Evolutionary conservation across 441 rosid genomes (phyloP).

Genomic region (Populus hybrid): DNA sequence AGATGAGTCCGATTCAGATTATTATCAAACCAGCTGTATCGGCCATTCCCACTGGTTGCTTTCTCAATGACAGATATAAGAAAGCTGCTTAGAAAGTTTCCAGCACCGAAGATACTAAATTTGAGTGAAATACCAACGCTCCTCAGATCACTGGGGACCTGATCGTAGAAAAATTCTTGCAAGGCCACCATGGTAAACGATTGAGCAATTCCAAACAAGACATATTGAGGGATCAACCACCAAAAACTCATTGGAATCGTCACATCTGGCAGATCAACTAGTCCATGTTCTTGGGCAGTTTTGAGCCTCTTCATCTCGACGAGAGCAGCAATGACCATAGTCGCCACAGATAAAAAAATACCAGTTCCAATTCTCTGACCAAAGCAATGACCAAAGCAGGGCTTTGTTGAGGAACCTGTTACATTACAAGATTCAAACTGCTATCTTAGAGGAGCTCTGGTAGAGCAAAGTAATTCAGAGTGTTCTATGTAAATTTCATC

Average conservation of each 20-base stretch:
- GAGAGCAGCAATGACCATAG: conserved; percentile 40
- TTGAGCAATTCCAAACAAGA: conserved; percentile 33
- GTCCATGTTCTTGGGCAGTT: conserved; percentile 32
- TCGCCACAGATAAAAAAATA: conserved; percentile 25
- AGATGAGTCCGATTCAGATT: conserved; percentile 32
- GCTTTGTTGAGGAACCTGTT: conserved; percentile 49
- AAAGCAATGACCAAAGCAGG: background rate
- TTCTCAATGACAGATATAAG: conserved; percentile 30
- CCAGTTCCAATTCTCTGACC: conserved; percentile 43
- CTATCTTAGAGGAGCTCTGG: background rate
- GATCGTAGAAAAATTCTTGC: conserved; percentile 49
- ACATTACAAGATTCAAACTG: background rate
- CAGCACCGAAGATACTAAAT: conserved; percentile 37
- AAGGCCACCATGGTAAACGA: conserved; percentile 41
- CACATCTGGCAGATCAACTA: conserved; percentile 32
- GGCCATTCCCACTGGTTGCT: conserved; percentile 21
- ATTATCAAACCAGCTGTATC: conserved; percentile 33
- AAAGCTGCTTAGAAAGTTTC: conserved; percentile 41
- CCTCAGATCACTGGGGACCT: conserved; percentile 37
- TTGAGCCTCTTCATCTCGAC: conserved; percentile 46
- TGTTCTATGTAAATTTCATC: too few species aligned
- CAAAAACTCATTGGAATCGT: conserved; percentile 38
- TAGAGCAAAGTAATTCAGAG: too few species aligned
- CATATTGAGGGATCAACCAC: conserved; percentile 47
- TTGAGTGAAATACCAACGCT: conserved; percentile 44